Evolutionary conservation across 345 rosid species (phyloP).

Genomic region (Camelina neglecta): DNA sequence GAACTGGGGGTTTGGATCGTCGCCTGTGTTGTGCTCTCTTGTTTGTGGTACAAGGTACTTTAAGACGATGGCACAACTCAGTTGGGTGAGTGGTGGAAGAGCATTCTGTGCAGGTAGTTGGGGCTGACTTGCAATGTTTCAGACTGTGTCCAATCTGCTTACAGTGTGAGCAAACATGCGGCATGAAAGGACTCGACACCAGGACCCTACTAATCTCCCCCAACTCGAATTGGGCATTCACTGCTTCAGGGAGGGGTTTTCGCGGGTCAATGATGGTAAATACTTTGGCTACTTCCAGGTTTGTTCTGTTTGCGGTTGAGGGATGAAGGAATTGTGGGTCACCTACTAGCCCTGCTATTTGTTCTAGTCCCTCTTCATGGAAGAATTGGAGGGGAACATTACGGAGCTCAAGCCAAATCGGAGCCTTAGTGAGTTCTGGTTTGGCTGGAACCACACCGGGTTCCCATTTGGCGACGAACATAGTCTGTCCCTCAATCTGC

Average conservation of each 20-base stretch:
- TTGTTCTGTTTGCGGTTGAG: not conserved
- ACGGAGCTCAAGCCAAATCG: not conserved
- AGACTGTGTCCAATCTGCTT: not conserved
- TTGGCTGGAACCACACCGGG: fast-evolving
- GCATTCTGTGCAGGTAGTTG: fast-evolving
- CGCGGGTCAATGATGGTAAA: not conserved
- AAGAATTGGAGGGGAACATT: not conserved
- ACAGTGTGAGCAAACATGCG: fast-evolving
- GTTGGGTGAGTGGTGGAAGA: too few species aligned
- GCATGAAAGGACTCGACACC: not conserved
- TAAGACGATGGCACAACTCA: not conserved
- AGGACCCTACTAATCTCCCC: fast-evolving
- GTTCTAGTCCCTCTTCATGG: not conserved
- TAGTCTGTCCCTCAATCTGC: not conserved
- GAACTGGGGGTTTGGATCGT: too few species aligned
- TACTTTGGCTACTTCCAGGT: not conserved
- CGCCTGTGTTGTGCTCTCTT: too few species aligned
- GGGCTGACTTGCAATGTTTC: fast-evolving
- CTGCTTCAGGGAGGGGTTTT: fast-evolving
- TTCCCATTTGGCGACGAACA: not conserved
- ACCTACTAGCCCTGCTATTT: fast-evolving
- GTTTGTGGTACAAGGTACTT: not conserved
- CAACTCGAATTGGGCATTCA: not conserved
- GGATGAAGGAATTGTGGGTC: not conserved
- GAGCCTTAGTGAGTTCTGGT: not conserved